Evolutionary conservation across 768 basidiomycete genomes (phyloP).

Genomic region (Leccinum fibrillosum): DNA sequence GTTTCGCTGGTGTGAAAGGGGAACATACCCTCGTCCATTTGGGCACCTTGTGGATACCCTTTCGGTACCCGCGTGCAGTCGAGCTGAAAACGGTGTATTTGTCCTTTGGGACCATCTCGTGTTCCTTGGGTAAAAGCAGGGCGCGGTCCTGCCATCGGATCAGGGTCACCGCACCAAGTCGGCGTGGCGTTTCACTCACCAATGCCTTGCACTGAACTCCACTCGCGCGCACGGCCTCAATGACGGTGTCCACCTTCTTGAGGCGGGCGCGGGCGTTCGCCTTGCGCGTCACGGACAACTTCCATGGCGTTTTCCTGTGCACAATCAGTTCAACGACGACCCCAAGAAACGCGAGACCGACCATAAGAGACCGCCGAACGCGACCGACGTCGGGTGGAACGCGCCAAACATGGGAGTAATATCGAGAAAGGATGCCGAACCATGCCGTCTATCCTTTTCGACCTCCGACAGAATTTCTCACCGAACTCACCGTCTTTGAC

Average conservation of each 20-base stretch:
- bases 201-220: constrained; percentile 76
- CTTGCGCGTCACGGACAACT: constrained; percentile 87
- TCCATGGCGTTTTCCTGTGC: constrained; percentile 91
- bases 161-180: background rate
- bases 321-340: background rate
- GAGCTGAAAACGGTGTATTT: constrained; percentile 92
- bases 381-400: constrained; percentile 69
- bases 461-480: constrained; percentile 21
- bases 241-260: constrained; percentile 91
- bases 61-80: constrained; percentile 73
- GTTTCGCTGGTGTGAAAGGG: background rate
- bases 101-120: constrained; percentile 89
- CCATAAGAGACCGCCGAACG: constrained; percentile 83
- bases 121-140: constrained; percentile 84
- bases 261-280: constrained; percentile 86
- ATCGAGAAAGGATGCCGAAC: constrained; percentile 14
- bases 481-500: constrained; percentile 13
- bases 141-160: constrained; percentile 54
- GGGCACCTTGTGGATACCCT: constrained; percentile 96
- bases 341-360: constrained; percentile 26
- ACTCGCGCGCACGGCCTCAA: constrained; percentile 79
- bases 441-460: constrained; percentile 22
- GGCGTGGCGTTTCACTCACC: constrained; percentile 44
- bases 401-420: constrained; percentile 67
- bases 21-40: constrained; percentile 87